Evolutionary conservation across 169 alveolate genomes (phyloP).

Genomic region (Eimeria brunetti): DNA sequence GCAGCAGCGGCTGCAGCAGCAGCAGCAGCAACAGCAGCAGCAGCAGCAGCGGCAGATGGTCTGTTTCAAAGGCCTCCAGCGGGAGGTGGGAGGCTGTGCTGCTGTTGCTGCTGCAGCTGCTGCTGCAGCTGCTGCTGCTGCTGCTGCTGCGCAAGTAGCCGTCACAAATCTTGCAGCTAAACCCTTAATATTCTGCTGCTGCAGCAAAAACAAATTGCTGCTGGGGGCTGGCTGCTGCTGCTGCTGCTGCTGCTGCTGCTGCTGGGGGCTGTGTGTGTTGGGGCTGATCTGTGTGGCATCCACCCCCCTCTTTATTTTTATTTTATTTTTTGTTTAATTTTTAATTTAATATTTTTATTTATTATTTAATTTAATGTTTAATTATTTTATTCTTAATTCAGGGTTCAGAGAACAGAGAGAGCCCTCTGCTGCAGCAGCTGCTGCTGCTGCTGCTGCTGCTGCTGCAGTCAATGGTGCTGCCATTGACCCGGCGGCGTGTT

Average conservation of each 20-base stretch:
- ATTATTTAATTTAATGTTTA: too few species aligned
- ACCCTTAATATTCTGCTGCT: background rate
- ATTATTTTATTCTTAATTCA: too few species aligned
- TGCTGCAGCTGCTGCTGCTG: background rate
- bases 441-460: background rate
- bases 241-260: background rate
- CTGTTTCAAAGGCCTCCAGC: background rate
- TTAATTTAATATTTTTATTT: too few species aligned
- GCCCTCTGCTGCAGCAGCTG: background rate
- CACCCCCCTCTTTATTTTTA: background rate
- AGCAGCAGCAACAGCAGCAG: too few species aligned
- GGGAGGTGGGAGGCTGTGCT: background rate
- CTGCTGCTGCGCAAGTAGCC: background rate
- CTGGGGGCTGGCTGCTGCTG: background rate
- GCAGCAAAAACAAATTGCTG: background rate
- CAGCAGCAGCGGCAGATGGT: background rate
- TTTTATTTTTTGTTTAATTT: background rate
- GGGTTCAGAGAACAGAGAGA: background rate
- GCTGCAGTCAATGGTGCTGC: background rate
- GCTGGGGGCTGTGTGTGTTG: background rate
- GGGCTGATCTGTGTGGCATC: background rate
- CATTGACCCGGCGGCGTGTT: background rate
- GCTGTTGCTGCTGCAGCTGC: slow-evolving; percentile 37
- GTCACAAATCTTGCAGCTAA: background rate
- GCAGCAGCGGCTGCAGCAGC: too few species aligned